Conservation (phyloP, 2,329 filamentous ascomycete species). For the Lizonia empirigonia region DNA sequence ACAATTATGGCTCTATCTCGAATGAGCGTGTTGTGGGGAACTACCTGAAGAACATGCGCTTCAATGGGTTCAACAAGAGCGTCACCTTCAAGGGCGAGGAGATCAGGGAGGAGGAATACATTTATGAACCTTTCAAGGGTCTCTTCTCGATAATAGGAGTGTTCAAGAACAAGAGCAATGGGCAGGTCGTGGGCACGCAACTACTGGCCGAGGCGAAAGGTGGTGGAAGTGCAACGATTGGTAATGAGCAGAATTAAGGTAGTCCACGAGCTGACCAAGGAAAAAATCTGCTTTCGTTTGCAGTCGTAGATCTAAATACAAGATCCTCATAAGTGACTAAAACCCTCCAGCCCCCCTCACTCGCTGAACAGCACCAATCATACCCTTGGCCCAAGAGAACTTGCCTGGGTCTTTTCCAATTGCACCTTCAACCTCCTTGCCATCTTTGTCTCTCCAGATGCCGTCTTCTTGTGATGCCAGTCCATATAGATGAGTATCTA, state of each 20-base stretch:
- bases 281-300: neutral
- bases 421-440: conserved; percentile 49
- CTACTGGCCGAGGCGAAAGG: conserved; percentile 60
- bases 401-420: conserved; percentile 57
- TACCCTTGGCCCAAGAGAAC: conserved; percentile 64
- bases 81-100: conserved; percentile 50
- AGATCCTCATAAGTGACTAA: neutral
- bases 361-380: conserved; percentile 63
- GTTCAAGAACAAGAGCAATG: conserved; percentile 56
- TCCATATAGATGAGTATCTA: conserved; percentile 64
- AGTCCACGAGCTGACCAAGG: neutral
- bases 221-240: conserved; percentile 60
- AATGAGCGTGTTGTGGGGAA: conserved; percentile 54
- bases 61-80: conserved; percentile 57
- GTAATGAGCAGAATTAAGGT: conserved; percentile 21
- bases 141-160: conserved; percentile 53
- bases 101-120: conserved; percentile 60
- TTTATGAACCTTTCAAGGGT: conserved; percentile 59
- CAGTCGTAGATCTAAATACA: neutral
- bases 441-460: conserved; percentile 63
- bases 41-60: conserved; percentile 60
- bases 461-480: conserved; percentile 61
- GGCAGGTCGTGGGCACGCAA: conserved; percentile 58
- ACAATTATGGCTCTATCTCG: conserved; percentile 59
- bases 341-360: conserved; percentile 64